Evolutionary conservation across 805 yeast genomes (phyloP), one percentile per base, ranked within the genome.

Genomic region (Millerozyma acaciae): DNA sequence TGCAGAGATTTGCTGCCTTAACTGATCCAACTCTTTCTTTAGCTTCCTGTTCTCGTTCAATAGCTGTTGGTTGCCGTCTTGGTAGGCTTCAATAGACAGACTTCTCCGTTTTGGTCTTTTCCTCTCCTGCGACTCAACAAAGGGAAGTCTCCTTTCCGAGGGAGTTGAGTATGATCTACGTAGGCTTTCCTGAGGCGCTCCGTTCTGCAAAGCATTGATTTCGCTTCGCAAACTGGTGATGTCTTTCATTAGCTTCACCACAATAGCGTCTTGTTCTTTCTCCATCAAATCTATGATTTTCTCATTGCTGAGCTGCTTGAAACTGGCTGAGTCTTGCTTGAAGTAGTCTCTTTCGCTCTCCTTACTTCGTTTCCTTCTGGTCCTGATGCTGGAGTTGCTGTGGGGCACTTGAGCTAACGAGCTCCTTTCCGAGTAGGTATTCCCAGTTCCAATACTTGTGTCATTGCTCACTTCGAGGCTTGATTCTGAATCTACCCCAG

Each of bases 181-280:
- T 5, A n/a, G 32, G 16, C 32, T 13, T n/a, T n/a, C 26, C 26
- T 15, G 10, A 15, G 26, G 15, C 5, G 15, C 23, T 8, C 24
- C 32, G 7, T 16, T 14, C 45, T 54, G 62, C 29, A 75, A 54
- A 7, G 47, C 39, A 25, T 62, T 62, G 43, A 73, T 76, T 44
- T 79, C 85, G 12, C 73, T 75, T 42, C 70, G 73, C 39, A 81
- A 53, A 5, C 43, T 37, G 16, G 63, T 64, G 21, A 82, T 79
- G 49, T 81, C 86, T 34, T 73, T 70, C 76, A 79, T 80, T 26
- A 81, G 59, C 51, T 70, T 73, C 48, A 80, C 59, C 13, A 81
- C 88, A 16, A 80, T 78, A 2, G 84, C 85, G 48, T 82, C 89
- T 51, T 82, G 88, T 55, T 82, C 87, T 33, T 78, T 66, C 46